Evolutionary conservation across 768 basidiomycete species (phyloP).

Genomic region (Pleurotus cornucopiae): DNA sequence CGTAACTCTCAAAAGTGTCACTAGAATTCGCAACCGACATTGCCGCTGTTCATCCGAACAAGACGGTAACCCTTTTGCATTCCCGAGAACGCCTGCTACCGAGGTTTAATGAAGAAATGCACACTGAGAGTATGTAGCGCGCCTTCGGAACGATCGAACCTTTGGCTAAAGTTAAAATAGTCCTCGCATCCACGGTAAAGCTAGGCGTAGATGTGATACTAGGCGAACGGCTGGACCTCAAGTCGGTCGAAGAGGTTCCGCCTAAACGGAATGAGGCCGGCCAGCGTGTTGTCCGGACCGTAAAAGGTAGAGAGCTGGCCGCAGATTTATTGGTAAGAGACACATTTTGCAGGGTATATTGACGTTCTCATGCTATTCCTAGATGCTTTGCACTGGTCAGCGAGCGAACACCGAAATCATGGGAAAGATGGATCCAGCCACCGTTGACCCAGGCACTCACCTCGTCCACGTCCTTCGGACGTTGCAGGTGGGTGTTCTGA

Average conservation of each 20-base stretch:
- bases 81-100: conserved; percentile 53
- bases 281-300: conserved; percentile 37
- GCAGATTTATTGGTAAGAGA: conserved; percentile 49
- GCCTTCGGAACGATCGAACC: background rate
- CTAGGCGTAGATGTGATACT: conserved; percentile 45
- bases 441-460: conserved; percentile 32
- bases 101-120: conserved; percentile 47
- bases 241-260: conserved; percentile 25
- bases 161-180: conserved; percentile 15
- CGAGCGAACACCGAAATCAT: conserved; percentile 51
- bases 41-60: conserved; percentile 45
- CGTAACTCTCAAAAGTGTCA: background rate
- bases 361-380: background rate
- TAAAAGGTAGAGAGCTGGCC: conserved; percentile 43
- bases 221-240: conserved; percentile 48
- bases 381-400: conserved; percentile 58
- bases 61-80: conserved; percentile 55
- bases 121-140: conserved; percentile 40
- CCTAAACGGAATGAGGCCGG: conserved; percentile 20
- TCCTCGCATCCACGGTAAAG: conserved; percentile 34
- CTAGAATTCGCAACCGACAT: conserved; percentile 66
- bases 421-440: conserved; percentile 31
- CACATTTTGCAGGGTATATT: too few species aligned
- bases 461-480: conserved; percentile 45
- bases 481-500: conserved; percentile 40